A percentile compares a stretch with the other conserved stretches of the same genome.
Evolutionary conservation across 2,329 filamentous ascomycete genomes (phyloP).

Genomic region (Pyrenophora graminea): DNA sequence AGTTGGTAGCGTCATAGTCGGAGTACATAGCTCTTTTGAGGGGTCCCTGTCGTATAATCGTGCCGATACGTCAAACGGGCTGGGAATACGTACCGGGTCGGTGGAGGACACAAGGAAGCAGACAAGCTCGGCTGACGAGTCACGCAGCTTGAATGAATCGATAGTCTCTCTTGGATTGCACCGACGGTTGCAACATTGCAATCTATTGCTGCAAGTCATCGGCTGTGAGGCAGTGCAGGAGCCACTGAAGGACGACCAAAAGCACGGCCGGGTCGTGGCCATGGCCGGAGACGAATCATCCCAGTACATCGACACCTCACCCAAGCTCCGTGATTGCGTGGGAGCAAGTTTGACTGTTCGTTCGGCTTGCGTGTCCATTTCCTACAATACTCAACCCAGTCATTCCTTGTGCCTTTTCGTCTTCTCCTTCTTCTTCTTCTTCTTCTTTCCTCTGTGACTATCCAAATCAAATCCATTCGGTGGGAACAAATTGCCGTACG

Average conservation of each 20-base stretch:
- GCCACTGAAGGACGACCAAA: too few species aligned
- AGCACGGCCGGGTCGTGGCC: not conserved
- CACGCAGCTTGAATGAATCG: too few species aligned
- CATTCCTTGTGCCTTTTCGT: constrained; percentile 3
- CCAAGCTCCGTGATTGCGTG: constrained; percentile 6
- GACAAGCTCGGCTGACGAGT: too few species aligned
- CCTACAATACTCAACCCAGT: not conserved
- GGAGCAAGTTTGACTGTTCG: not conserved
- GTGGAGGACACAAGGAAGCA: too few species aligned
- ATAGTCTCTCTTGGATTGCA: not conserved
- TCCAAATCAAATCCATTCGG: too few species aligned
- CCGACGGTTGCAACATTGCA: not conserved
- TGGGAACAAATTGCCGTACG: too few species aligned
- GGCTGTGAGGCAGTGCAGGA: not conserved
- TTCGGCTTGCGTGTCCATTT: constrained; percentile 6
- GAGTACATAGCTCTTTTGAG: not conserved
- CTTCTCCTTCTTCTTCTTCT: constrained; percentile 1
- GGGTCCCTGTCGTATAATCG: too few species aligned
- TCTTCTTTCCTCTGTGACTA: not conserved
- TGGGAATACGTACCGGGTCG: too few species aligned
- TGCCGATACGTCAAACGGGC: too few species aligned
- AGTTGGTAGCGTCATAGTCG: not conserved
- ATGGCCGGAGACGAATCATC: constrained; percentile 2
- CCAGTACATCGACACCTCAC: constrained; percentile 4
- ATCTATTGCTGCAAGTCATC: not conserved